Base-by-base conservation (phyloP, 352 stramenopile species). In the Globisporangium polare region DNA sequence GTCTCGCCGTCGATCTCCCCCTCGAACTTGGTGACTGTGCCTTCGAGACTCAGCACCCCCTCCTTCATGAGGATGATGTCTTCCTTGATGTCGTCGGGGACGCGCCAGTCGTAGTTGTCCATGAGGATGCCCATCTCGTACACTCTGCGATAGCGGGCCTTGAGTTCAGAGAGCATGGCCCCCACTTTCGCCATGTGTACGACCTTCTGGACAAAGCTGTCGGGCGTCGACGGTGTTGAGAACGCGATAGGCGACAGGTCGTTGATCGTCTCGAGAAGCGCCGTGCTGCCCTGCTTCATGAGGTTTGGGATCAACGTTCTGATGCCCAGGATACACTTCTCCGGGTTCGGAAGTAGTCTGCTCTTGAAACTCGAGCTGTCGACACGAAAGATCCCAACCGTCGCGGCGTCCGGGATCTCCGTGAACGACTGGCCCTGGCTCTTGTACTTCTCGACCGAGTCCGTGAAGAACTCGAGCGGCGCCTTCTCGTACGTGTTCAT, bases 21-120 rank as follows among this genome's bases (percentile, higher is more conserved):
- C 72, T 98, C 91, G 33, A 95, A 97, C 20, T 87, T 83, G 5
- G 90, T 91, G 2, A 97, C 75, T 0, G 88, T 95, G 6, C 82
- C 83, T 71, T 98, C 94, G 1, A 98, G 72, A 42, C 81, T 88
- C 42, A 90, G 64, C 1, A 98, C 90, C 7, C 92, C 88, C 66
- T 98, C 89, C 37, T 97, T 96, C 81, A 98, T 92, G 45, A 98
- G 86, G 53, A 97, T 89, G 53, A 98, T 94, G 58, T 97, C 78
- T 54, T 96, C 92, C 55, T 96, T 96, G 62, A 97, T 83, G 26
- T 97, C 78, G 35, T 98, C 94, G 0, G 91, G 88, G 3, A 98
- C 77, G 17, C 82, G 74, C 94, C 94, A 98, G 8, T 88, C 73
- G 64, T 97, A 94, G 37, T 92, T 91, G 42, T 96, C 87, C 90